Evolutionary conservation across 768 basidiomycete species (phyloP), one percentile per base, ranked within the genome.

Genomic region (Coprinellus aureogranulatus): DNA sequence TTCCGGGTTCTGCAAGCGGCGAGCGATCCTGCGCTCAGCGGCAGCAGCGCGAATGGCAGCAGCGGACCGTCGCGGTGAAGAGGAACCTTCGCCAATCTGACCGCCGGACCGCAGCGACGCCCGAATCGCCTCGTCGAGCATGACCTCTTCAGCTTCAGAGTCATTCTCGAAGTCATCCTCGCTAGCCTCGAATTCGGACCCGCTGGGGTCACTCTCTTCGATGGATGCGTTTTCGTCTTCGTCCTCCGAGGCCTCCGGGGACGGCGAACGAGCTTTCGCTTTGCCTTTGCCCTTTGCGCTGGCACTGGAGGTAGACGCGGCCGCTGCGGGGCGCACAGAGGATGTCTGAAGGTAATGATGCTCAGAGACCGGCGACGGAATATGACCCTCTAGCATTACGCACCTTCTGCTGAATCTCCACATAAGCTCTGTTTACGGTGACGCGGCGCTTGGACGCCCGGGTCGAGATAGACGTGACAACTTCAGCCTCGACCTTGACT

Each of bases 91-190:
- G 18, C 69, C 75, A 34, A 27, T 71, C 57, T 37, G 63, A 65
- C 59, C 76, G 72, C 53, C 18, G 14, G 5, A 18, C 20, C 10
- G n/a, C n/a, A 83, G 67, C 22, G 90, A 92, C 58, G 75, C 64
- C 55, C 76, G 71, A 40, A 88, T 76, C 27, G 86, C 89, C 23
- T 76, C 78, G 42, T 76, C 71, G 16, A 91, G 39, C 84, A 89
- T 81, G 22, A 83, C 55, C 47, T 73, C 76, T 60, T 84, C 81
- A 41, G 77, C 78, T 54, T 79, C 79, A 53, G 60, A 72, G 45
- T 72, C 69, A 16, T 26, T 46, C 31, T 56, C 55, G 26, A 46
- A 34, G 34, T 58, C 49, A 10, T 51, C 47, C 16, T 40, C 55
- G 22, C 20, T 39, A 20, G 58, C 73, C 41, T 81, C 73, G 61